Base-by-base conservation (phyloP, 495 filamentous ascomycete genomes). In the Rusavskia elegans region DNA sequence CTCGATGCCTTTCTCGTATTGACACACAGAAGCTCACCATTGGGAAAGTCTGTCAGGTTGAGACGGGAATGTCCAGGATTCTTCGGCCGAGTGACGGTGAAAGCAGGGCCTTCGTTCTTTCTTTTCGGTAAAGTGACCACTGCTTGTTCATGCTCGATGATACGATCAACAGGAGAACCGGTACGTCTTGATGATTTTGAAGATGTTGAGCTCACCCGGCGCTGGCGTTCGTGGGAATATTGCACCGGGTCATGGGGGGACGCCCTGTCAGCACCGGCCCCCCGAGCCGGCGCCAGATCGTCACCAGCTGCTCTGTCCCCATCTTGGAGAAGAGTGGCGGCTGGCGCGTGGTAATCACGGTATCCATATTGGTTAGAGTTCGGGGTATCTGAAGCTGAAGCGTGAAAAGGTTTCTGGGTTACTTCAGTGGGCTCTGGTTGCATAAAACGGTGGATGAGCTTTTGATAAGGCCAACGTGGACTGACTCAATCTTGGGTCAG, bases 361-460 rank as follows among this genome's bases (percentile, higher is more conserved):
- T 72, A 65, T 82, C 89, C 88, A 94, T 94, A 72, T 78, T 94
- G 84, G 73, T 68, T 73, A 64, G 71, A 45, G 53, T 63, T 60
- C 57, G 54, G 63, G 54, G 59, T 67, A 61, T 64, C 61, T 60
- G 61, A 66, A 57, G 62, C 64, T 61, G 63, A 65, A 65, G 66
- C 69, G 63, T 65, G 57, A 53, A 64, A 63, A 56, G 66, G 69
- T 60, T 71, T 74, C 71, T 75, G 75, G 63, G 73, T 73, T 72
- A 71, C 71, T 66, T 79, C 74, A 65, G 73, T 68, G 61, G 75
- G 74, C 79, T 83, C 83, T 79, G 82, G 69, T 81, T 90, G 88
- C 89, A 95, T 95, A 93, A 81, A 95, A 82, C 71, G 69, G 64
- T 65, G 66, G 67, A 68, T 55, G 57, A 54, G 61, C 66, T 59